A percentile compares a stretch with the other conserved stretches of the same genome.
These are phyloP conservation scores for Gonium pectorale DNA, from an alignment of 139 green algal genomes.

Conservation along the genomic window DNA sequence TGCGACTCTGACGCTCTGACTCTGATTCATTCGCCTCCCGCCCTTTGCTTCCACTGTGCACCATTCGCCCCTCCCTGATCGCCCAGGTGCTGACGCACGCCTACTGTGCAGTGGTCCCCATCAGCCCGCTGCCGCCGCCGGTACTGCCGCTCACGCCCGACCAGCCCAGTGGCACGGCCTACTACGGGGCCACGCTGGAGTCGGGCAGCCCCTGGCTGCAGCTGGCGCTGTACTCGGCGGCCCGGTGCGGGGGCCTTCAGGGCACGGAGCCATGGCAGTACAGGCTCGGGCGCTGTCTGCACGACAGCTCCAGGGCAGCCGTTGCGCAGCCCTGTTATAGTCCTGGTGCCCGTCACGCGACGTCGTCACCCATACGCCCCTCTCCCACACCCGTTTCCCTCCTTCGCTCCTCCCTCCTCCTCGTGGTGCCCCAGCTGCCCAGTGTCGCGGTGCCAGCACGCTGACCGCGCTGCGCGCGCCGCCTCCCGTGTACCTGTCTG, in stretches of 20 bases:
- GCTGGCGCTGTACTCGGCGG: slow-evolving; percentile 75
- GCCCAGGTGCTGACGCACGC: slow-evolving; percentile 75
- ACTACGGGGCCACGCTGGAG: slow-evolving; percentile 73
- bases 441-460: too few relatives aligned
- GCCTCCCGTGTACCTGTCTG: neutral
- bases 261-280: too few relatives aligned
- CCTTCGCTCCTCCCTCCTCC: too few relatives aligned
- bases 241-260: slow-evolving; percentile 21
- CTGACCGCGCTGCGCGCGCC: neutral
- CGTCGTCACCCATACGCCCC: too few relatives aligned
- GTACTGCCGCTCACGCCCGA: slow-evolving; percentile 71
- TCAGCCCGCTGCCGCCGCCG: slow-evolving; percentile 77
- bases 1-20: too few relatives aligned
- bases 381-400: neutral
- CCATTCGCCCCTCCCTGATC: neutral
- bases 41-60: too few relatives aligned
- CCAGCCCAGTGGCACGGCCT: slow-evolving; percentile 58
- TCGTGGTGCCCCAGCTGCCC: too few relatives aligned
- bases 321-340: too few relatives aligned
- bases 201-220: slow-evolving; percentile 82
- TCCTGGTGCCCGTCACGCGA: too few relatives aligned
- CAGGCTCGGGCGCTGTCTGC: too few relatives aligned
- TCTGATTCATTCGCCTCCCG: too few relatives aligned
- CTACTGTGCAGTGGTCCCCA: slow-evolving; percentile 82
- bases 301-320: too few relatives aligned